Conservation (phyloP, 176 grass and related monocot species). For the Hsuehochloa calcarea region DNA sequence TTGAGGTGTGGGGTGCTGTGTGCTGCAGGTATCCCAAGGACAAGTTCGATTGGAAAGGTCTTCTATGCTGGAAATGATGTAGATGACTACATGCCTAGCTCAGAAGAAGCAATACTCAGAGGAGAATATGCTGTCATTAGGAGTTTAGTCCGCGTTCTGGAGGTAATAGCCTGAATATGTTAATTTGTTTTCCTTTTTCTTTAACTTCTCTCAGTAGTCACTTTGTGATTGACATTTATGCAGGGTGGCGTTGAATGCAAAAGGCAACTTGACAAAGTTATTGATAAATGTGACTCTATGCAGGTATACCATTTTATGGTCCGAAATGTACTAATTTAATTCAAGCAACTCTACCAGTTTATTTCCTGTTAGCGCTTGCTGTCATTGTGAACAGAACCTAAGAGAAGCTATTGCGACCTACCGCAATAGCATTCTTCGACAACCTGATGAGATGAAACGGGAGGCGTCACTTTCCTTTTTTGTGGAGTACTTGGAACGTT, state of each 20-base stretch:
- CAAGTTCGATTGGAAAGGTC: slow-evolving; percentile 84
- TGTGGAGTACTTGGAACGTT: slow-evolving; percentile 98
- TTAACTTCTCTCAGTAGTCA: slow-evolving; percentile 18
- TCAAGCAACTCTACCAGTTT: slow-evolving; percentile 1
- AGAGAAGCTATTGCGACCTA: slow-evolving; percentile 95
- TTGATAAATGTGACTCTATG: slow-evolving; percentile 96
- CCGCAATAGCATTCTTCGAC: slow-evolving; percentile 91
- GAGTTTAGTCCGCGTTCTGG: slow-evolving; percentile 93
- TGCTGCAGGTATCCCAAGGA: slow-evolving; percentile 74
- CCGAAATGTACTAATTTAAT: slow-evolving; percentile 16
- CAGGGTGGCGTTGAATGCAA: slow-evolving; percentile 96
- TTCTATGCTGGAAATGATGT: slow-evolving; percentile 77
- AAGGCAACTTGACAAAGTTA: slow-evolving; percentile 98
- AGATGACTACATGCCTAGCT: slow-evolving; percentile 71
- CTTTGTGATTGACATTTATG: slow-evolving; percentile 26
- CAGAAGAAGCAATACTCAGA: slow-evolving; percentile 86
- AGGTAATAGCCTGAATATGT: slow-evolving; percentile 51
- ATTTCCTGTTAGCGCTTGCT: slow-evolving; percentile 25
- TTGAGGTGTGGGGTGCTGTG: slow-evolving; percentile 6
- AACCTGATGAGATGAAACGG: slow-evolving; percentile 98
- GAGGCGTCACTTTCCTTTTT: slow-evolving; percentile 97
- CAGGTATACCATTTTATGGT: slow-evolving; percentile 64
- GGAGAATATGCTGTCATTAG: slow-evolving; percentile 95
- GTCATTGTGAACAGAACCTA: slow-evolving; percentile 73
- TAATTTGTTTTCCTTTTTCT: slow-evolving; percentile 25